Base-by-base conservation (phyloP, 2,329 filamentous ascomycete genomes). In the Ophiostoma ips region DNA sequence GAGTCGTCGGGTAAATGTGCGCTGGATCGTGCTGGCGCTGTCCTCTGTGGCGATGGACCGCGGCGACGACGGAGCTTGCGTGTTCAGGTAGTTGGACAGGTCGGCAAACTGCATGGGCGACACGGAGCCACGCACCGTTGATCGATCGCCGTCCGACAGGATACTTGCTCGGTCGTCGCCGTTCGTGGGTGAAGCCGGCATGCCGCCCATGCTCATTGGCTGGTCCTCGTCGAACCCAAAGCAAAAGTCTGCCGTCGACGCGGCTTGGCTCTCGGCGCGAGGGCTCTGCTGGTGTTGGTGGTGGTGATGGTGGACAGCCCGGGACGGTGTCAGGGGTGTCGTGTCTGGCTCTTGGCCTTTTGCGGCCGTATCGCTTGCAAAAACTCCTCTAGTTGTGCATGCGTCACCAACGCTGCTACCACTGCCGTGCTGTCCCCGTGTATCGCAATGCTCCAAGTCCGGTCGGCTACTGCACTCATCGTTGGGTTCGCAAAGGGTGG, bases 281-380 rank as follows among this genome's bases (percentile, higher is more conserved):
- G 9, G 37, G 9, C 37, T 38, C 37, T 18, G 37, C 21, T 18
- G 37, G 18, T 38, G 37, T 38, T 18, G 10, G 37, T 11, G 18
- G 37, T 12, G 37, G 37, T 3, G 37, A 38, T 21, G 16, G 10
- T 21, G 37, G 37, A 30, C 11, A 46, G 41, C 30, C 49, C 43
- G 47, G 2, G 9, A n/a, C 18, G 46, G 34, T 13, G 15, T 30
- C 18, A 49, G n/a, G 11, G 48, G 10, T 7, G 3, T 36, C 33
- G 24, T 18, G 4, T 34, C 45, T 1, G 53, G 59, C 62, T 67
- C 71, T 72, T 67, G 67, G 52, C 58, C 62, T 67, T 71, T 73
- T 68, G 67, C 70, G 71, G 71, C 67, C 71, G 69, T 69, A 67
- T 64, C 67, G 66, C 31, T 50, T 37, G 13, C 33, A 30, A 35